Percentiles rank a stretch among this genome's conserved stretches.
Evolutionary conservation across 208 protist genomes (phyloP).

Genomic region (Trypanosoma vivax): DNA sequence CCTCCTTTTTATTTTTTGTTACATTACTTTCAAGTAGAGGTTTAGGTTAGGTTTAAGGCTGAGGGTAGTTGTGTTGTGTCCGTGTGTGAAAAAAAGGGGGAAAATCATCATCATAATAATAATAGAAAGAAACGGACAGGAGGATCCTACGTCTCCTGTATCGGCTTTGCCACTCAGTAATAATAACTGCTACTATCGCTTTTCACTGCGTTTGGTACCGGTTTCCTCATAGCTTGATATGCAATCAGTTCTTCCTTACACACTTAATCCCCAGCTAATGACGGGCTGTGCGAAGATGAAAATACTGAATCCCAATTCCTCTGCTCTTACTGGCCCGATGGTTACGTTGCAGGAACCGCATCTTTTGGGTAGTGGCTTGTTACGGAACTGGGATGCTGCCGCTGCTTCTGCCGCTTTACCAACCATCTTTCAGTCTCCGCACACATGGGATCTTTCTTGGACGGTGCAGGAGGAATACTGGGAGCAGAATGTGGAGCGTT

Average conservation of each 20-base stretch:
- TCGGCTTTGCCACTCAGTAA: no score
- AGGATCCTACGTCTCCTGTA: no score
- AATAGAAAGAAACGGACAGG: no score
- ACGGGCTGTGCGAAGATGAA: conserved; percentile 68
- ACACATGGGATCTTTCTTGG: conserved; percentile 82
- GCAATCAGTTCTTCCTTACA: conserved; percentile 84
- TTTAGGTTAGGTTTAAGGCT: no score
- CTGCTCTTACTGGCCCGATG: conserved; percentile 55
- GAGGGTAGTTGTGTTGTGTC: no score
- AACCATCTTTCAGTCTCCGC: conserved; percentile 33
- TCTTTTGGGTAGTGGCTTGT: conserved; percentile 60
- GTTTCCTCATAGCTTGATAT: conserved; percentile 21
- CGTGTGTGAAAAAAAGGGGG: no score
- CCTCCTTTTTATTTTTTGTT: neutral
- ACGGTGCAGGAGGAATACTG: conserved; percentile 70
- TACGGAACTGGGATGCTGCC: conserved; percentile 80
- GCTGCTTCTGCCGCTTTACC: conserved; percentile 53
- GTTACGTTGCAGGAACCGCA: conserved; percentile 48
- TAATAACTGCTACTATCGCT: no score
- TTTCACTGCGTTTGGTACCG: no score
- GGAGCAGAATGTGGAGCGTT: conserved; percentile 65
- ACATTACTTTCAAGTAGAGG: neutral
- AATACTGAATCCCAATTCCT: conserved; percentile 64
- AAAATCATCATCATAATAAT: no score
- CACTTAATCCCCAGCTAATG: conserved; percentile 73